phyloP scores from a whole-genome alignment of 140 eudicot genomes.

The Cichorium intybus region DNA sequence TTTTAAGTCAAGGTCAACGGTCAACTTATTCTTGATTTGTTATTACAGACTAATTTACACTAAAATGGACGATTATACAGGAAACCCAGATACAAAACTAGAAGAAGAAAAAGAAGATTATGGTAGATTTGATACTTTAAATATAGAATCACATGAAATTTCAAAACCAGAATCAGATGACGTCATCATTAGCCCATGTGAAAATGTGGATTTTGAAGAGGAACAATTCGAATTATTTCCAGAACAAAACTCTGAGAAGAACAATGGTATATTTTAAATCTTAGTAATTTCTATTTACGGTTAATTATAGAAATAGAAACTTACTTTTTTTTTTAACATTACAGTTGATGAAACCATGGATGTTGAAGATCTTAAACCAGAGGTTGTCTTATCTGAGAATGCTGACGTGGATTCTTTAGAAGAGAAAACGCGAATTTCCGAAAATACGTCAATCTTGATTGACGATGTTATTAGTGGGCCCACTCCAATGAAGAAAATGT shows the following conservation, averaged over 20 bases:
- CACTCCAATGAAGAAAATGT: neutral
- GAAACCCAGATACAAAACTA: slow-evolving; percentile 6
- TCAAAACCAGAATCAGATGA: neutral
- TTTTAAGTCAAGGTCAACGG: too few species aligned
- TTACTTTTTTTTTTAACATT: too few species aligned
- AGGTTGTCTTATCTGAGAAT: too few species aligned
- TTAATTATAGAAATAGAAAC: too few species aligned
- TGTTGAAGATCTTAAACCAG: too few species aligned
- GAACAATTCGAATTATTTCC: neutral
- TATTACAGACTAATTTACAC: too few species aligned
- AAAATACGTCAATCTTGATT: too few species aligned
- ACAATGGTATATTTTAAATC: too few species aligned
- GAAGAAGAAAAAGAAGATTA: neutral
- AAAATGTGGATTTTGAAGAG: neutral
- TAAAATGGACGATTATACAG: neutral
- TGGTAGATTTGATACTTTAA: neutral
- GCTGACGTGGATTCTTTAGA: neutral
- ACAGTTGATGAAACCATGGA: too few species aligned
- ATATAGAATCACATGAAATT: slow-evolving; percentile 7
- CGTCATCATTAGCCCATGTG: neutral
- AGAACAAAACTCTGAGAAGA: too few species aligned
- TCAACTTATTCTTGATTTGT: too few species aligned
- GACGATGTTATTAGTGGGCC: neutral
- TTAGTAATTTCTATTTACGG: too few species aligned
- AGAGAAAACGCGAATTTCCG: neutral